phyloP scores from a whole-genome alignment of 192 early-diverging fungal species.

The Dissophora ornata region DNA sequence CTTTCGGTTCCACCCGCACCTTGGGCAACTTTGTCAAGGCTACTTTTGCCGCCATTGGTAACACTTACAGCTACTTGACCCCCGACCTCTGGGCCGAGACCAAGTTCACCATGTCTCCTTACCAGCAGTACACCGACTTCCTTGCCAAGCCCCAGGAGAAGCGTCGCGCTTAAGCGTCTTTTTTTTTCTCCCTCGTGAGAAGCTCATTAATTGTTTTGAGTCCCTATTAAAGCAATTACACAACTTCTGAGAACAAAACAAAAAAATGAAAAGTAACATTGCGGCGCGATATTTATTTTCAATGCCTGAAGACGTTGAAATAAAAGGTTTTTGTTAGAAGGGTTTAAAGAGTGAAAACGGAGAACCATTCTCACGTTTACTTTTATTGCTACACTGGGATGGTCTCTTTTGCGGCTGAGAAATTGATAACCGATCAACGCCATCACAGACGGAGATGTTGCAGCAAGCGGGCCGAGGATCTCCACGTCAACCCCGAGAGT shows the following conservation, averaged over 20 bases:
- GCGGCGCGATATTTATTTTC: too few species aligned
- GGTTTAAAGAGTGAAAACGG: too few species aligned
- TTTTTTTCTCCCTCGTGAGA: constrained; percentile 2
- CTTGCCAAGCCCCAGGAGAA: constrained; percentile 60
- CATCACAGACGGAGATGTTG: too few species aligned
- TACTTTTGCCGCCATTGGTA: constrained; percentile 94
- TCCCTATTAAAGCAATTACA: background rate
- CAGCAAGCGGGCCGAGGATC: too few species aligned
- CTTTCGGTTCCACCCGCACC: constrained; percentile 97
- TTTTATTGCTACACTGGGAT: too few species aligned
- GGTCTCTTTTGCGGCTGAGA: too few species aligned
- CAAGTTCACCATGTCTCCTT: constrained; percentile 84
- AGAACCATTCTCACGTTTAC: too few species aligned
- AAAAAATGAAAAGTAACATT: background rate
- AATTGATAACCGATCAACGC: too few species aligned
- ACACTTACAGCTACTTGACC: constrained; percentile 97
- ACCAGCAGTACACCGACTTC: constrained; percentile 87
- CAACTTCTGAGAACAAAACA: background rate
- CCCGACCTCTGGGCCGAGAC: constrained; percentile 97
- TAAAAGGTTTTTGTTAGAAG: too few species aligned
- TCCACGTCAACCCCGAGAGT: too few species aligned
- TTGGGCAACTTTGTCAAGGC: constrained; percentile 99
- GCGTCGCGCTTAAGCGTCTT: constrained; percentile 23
- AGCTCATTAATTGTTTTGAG: background rate
- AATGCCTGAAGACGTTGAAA: too few species aligned